Evolutionary conservation across 2,329 filamentous ascomycete genomes (phyloP).

Genomic region (Ustulina deusta): DNA sequence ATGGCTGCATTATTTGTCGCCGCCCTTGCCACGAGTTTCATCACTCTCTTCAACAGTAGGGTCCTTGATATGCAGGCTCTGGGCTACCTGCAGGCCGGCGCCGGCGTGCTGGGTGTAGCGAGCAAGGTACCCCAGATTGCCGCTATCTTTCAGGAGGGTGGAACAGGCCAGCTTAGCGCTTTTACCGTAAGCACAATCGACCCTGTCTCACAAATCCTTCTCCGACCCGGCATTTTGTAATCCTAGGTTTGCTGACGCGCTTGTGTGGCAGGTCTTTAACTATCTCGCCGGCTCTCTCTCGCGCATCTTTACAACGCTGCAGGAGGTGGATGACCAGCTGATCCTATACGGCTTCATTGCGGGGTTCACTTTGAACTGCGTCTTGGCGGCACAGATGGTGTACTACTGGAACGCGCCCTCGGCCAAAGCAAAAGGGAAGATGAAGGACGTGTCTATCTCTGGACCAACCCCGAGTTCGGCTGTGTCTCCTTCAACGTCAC

Average conservation of each 20-base stretch:
- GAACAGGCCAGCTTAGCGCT: constrained; percentile 94
- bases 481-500: constrained; percentile 47
- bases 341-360: constrained; percentile 96
- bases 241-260: constrained; percentile 28
- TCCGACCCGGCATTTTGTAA: constrained; percentile 1
- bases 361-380: constrained; percentile 87
- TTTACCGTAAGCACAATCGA: constrained; percentile 78
- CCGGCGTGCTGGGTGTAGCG: constrained; percentile 83
- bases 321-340: constrained; percentile 96
- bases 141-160: constrained; percentile 84
- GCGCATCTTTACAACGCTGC: constrained; percentile 96
- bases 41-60: constrained; percentile 75
- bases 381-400: constrained; percentile 90
- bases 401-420: constrained; percentile 91
- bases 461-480: constrained; percentile 44
- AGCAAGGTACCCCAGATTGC: constrained; percentile 95
- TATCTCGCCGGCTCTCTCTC: constrained; percentile 93
- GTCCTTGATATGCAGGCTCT: constrained; percentile 75
- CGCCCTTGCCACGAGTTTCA: constrained; percentile 75
- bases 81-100: constrained; percentile 83
- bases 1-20: constrained; percentile 83
- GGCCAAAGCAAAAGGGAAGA: constrained; percentile 56
- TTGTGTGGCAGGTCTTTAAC: constrained; percentile 84
- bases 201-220: neutral
- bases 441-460: constrained; percentile 51